A percentile compares a stretch with the other conserved stretches of the same genome.
Evolutionary conservation across 352 stramenopile species (phyloP).

Genomic region (Phytophthora idaei): DNA sequence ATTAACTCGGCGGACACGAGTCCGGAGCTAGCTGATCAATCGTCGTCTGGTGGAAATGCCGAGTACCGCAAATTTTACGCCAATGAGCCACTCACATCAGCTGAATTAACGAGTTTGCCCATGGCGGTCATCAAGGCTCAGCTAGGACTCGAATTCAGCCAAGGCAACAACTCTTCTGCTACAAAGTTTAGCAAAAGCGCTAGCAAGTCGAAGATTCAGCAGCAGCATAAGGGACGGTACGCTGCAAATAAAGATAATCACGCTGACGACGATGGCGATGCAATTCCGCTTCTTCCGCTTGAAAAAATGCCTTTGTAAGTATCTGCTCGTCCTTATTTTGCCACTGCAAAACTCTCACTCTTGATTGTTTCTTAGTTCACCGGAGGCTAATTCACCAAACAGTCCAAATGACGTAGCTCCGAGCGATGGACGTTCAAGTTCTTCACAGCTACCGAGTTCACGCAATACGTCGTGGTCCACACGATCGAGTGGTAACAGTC

Average conservation of each 20-base stretch:
- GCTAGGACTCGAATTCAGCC: constrained; percentile 62
- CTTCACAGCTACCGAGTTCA: constrained; percentile 16
- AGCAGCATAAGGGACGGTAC: constrained; percentile 29
- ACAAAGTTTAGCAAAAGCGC: constrained; percentile 10
- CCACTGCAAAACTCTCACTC: constrained; percentile 4
- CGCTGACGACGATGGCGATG: constrained; percentile 59
- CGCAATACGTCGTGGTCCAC: constrained; percentile 19
- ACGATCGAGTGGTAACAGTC: constrained; percentile 23
- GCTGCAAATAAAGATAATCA: constrained; percentile 41
- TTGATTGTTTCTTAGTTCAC: constrained; percentile 16
- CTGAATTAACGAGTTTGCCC: constrained; percentile 67
- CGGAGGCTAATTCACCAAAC: constrained; percentile 25
- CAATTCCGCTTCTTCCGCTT: constrained; percentile 56
- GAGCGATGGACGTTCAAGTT: constrained; percentile 17
- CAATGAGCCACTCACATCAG: constrained; percentile 67
- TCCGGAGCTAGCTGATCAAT: constrained; percentile 23
- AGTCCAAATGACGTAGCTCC: constrained; percentile 14
- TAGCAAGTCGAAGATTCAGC: constrained; percentile 29
- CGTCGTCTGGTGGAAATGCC: constrained; percentile 7
- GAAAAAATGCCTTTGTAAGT: constrained; percentile 59
- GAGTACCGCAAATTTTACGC: constrained; percentile 70
- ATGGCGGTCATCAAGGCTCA: constrained; percentile 79
- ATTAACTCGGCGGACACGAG: constrained; percentile 8
- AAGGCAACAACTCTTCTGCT: constrained; percentile 11
- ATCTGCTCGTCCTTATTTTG: not conserved